Conservation (phyloP, 2,329 filamentous ascomycete genomes). For the Pezicula carpinea region DNA sequence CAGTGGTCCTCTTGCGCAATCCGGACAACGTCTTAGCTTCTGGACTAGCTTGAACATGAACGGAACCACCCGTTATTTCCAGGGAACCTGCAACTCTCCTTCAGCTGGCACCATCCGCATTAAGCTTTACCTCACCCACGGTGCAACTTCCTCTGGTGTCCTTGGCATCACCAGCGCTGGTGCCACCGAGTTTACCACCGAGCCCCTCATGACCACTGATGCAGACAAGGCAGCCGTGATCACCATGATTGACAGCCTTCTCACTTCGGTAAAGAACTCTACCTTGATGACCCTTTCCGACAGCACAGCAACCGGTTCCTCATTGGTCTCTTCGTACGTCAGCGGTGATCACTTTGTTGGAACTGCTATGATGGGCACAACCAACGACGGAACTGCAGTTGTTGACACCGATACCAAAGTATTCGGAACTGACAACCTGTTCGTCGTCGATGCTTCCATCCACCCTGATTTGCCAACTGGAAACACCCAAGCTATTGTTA, state of each 20-base stretch:
- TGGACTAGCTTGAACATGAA: conserved; percentile 39
- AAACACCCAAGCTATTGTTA: conserved; percentile 62
- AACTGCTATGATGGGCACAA: conserved; percentile 55
- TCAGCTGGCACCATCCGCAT: conserved; percentile 38
- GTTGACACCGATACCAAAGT: conserved; percentile 59
- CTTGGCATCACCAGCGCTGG: conserved; percentile 36
- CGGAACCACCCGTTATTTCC: conserved; percentile 35
- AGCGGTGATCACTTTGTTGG: conserved; percentile 44
- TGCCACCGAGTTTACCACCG: conserved; percentile 36
- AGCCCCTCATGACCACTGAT: conserved; percentile 51
- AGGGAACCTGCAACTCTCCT: conserved; percentile 42
- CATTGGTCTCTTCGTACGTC: conserved; percentile 2
- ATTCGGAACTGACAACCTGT: conserved; percentile 62
- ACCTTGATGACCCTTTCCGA: conserved; percentile 34
- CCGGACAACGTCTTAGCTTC: conserved; percentile 43
- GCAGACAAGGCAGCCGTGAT: conserved; percentile 50
- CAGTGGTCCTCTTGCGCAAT: conserved; percentile 34
- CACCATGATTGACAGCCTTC: conserved; percentile 44
- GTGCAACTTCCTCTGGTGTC: conserved; percentile 41
- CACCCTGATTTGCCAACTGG: conserved; percentile 64
- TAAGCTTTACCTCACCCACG: conserved; percentile 47
- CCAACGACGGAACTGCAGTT: conserved; percentile 52
- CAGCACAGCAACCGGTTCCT: conserved; percentile 6
- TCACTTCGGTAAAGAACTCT: conserved; percentile 50
- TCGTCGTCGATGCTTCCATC: conserved; percentile 62